Conservation (phyloP, 345 rosid species). For the Acer negundo region DNA sequence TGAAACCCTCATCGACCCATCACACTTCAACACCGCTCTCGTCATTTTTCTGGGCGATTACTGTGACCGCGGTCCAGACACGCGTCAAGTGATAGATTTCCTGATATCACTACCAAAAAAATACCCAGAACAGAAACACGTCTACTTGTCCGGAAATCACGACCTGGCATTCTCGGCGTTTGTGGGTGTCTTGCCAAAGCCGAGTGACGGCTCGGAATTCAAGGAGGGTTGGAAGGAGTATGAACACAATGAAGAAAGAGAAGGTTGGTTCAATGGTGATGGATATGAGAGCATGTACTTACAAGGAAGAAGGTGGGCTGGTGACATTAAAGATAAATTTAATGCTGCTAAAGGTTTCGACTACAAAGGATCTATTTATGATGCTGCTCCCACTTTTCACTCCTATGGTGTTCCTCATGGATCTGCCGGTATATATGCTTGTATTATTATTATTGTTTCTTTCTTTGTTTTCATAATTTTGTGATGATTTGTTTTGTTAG, state of each 20-base stretch:
- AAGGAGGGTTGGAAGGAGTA: conserved; percentile 67
- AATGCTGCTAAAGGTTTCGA: conserved; percentile 49
- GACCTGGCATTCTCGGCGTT: conserved; percentile 80
- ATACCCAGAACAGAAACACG: conserved; percentile 62
- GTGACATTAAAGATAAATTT: conserved; percentile 44
- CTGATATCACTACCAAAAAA: conserved; percentile 46
- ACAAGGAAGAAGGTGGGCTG: conserved; percentile 83
- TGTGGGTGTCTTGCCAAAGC: conserved; percentile 53
- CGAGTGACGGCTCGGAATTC: conserved; percentile 46
- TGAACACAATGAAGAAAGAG: conserved; percentile 54
- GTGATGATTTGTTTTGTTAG: background rate
- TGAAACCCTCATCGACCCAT: conserved; percentile 39
- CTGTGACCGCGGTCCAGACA: conserved; percentile 85
- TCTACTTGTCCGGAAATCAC: conserved; percentile 72
- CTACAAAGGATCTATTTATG: conserved; percentile 69
- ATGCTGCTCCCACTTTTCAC: conserved; percentile 71
- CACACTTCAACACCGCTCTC: conserved; percentile 57
- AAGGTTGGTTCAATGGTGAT: conserved; percentile 76
- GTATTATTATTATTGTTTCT: no score
- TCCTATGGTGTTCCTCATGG: conserved; percentile 86
- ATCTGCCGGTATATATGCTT: conserved; percentile 59
- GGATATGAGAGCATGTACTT: conserved; percentile 70
- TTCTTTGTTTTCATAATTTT: background rate
- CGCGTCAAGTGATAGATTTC: conserved; percentile 64
- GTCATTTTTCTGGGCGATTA: conserved; percentile 87